Percentiles rank a stretch among this genome's conserved stretches.
phyloP scores from a whole-genome alignment of 2,329 filamentous ascomycete species.

The Metarhizium guizhouense region DNA sequence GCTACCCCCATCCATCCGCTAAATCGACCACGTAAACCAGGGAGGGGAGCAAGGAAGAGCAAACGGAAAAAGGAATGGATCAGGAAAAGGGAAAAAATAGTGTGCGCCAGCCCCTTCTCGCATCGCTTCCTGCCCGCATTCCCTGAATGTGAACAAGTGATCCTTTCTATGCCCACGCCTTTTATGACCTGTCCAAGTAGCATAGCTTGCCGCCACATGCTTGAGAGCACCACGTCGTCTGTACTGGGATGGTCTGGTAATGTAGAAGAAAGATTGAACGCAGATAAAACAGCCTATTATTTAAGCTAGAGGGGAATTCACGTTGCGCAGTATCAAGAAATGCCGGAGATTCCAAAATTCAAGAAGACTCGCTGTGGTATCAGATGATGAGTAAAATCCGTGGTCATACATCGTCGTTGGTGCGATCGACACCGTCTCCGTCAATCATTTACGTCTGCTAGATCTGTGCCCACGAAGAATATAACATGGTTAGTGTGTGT shows the following conservation, averaged over 20 bases:
- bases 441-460: conserved; percentile 9
- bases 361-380: conserved; percentile 10
- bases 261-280: conserved; percentile 1
- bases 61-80: neutral
- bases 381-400: conserved; percentile 4
- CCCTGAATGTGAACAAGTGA: conserved; percentile 11
- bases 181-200: neutral
- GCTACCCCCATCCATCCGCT: neutral
- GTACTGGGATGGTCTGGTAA: neutral
- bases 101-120: neutral
- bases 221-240: neutral
- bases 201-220: neutral
- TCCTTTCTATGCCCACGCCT: conserved; percentile 10
- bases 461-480: conserved; percentile 3
- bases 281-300: neutral
- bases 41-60: neutral
- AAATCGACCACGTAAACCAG: neutral
- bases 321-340: neutral
- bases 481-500: neutral
- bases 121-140: conserved; percentile 7
- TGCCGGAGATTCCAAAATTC: neutral
- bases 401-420: conserved; percentile 7
- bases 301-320: conserved; percentile 1
- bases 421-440: neutral
- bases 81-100: neutral